Evolutionary conservation across 331 rosid species (phyloP).

Genomic region (Pyracantha coccinea): DNA sequence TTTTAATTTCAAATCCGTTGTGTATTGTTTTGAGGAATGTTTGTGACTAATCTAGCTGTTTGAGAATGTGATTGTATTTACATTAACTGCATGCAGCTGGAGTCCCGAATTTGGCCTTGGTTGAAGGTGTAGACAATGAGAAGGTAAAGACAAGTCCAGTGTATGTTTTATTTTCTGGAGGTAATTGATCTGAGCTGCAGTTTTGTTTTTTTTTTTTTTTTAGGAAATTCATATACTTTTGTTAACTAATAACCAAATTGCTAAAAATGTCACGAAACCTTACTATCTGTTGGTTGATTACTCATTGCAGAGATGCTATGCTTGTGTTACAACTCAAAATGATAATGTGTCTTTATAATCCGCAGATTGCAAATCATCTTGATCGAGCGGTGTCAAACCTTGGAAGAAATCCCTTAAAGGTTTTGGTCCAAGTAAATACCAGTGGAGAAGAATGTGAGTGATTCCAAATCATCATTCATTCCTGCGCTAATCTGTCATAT

Average conservation of each 20-base stretch:
- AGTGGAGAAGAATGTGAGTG: constrained; percentile 80
- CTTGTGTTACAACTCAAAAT: constrained; percentile 1
- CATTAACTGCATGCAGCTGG: constrained; percentile 39
- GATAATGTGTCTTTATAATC: neutral
- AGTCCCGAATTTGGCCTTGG: constrained; percentile 74
- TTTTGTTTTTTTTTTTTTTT: neutral
- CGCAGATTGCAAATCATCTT: constrained; percentile 75
- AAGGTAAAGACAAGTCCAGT: constrained; percentile 37
- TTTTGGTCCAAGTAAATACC: constrained; percentile 90
- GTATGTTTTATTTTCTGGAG: neutral
- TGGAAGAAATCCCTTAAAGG: constrained; percentile 82
- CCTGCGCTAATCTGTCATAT: neutral
- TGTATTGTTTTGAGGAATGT: neutral
- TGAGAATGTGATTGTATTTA: neutral
- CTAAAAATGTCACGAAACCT: no score
- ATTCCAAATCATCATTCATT: neutral
- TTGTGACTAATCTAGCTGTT: no score
- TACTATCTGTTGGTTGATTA: neutral
- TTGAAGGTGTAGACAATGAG: constrained; percentile 73
- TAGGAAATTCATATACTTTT: neutral
- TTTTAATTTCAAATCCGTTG: no score
- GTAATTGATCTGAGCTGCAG: no score
- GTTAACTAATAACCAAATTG: no score
- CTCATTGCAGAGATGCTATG: neutral
- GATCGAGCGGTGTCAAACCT: constrained; percentile 54